Percentiles rank a stretch among this genome's conserved stretches.
phyloP scores from a whole-genome alignment of 345 rosid species.

The Euphorbia pulcherrima region DNA sequence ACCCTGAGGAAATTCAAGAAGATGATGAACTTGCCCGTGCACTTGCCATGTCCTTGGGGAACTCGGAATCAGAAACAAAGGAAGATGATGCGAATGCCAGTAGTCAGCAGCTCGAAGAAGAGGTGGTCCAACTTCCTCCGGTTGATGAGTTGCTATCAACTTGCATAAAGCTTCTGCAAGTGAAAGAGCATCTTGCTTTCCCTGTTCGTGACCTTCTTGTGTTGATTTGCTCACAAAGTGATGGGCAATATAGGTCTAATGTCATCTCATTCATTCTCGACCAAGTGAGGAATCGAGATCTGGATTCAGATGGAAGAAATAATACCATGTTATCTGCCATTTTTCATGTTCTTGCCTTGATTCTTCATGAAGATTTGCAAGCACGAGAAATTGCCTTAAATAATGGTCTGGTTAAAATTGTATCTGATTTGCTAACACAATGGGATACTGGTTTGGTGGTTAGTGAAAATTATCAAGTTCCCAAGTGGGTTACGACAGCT shows the following conservation, averaged over 20 bases:
- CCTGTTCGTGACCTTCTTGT: constrained; percentile 85
- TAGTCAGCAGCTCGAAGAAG: constrained; percentile 57
- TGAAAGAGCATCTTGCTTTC: constrained; percentile 84
- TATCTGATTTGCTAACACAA: constrained; percentile 57
- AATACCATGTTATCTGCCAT: constrained; percentile 52
- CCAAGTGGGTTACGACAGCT: constrained; percentile 92
- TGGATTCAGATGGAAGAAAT: constrained; percentile 49
- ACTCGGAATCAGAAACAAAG: constrained; percentile 74
- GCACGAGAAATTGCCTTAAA: constrained; percentile 80
- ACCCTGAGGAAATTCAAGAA: constrained; percentile 84
- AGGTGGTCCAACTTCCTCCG: constrained; percentile 76
- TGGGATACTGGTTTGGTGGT: constrained; percentile 64
- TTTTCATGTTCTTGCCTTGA: constrained; percentile 86
- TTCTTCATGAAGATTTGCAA: constrained; percentile 76
- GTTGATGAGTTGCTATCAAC: constrained; percentile 83
- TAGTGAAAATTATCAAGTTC: constrained; percentile 50
- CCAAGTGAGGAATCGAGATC: constrained; percentile 57
- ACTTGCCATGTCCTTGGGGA: constrained; percentile 92
- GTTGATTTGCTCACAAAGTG: constrained; percentile 77
- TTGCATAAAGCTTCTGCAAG: constrained; percentile 79
- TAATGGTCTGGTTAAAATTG: constrained; percentile 70
- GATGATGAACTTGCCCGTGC: constrained; percentile 99
- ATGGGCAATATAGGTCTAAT: constrained; percentile 74
- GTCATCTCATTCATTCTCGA: constrained; percentile 72
- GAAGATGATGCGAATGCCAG: constrained; percentile 49